Conservation (phyloP, 345 rosid genomes). For the Boechera divaricarpa region DNA sequence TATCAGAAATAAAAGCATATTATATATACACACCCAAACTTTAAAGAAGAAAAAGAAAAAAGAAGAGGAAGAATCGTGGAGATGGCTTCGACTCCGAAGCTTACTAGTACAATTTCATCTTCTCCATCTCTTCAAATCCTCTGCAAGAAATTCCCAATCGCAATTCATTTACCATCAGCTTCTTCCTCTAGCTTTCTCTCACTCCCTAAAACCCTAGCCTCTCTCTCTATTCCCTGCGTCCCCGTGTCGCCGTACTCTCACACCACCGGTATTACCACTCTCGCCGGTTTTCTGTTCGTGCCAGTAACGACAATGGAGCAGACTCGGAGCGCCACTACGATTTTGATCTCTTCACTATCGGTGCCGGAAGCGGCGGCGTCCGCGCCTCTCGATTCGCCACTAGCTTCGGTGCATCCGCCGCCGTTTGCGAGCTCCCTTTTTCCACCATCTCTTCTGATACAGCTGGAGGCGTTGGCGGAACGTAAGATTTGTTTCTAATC, state of each 20-base stretch:
- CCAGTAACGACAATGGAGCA: constrained; percentile 65
- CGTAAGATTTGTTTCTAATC: constrained; percentile 59
- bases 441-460: constrained; percentile 89
- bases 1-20: neutral
- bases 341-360: constrained; percentile 94
- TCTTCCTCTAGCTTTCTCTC: constrained; percentile 40
- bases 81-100: constrained; percentile 72
- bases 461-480: constrained; percentile 95
- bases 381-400: constrained; percentile 95
- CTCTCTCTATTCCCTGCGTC: constrained; percentile 37
- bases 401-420: constrained; percentile 85
- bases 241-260: constrained; percentile 36
- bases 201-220: constrained; percentile 49
- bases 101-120: constrained; percentile 52
- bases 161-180: constrained; percentile 38
- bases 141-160: constrained; percentile 49
- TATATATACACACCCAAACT: constrained; percentile 11
- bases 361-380: constrained; percentile 97
- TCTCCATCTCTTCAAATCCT: constrained; percentile 57
- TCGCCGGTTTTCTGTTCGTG: constrained; percentile 55
- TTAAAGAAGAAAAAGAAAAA: neutral
- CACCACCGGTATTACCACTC: constrained; percentile 37
- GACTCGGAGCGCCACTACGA: constrained; percentile 66
- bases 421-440: constrained; percentile 96
- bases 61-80: constrained; percentile 3